Evolutionary conservation across 2,329 filamentous ascomycete species (phyloP).

Genomic region (Domatiomyces globalis): DNA sequence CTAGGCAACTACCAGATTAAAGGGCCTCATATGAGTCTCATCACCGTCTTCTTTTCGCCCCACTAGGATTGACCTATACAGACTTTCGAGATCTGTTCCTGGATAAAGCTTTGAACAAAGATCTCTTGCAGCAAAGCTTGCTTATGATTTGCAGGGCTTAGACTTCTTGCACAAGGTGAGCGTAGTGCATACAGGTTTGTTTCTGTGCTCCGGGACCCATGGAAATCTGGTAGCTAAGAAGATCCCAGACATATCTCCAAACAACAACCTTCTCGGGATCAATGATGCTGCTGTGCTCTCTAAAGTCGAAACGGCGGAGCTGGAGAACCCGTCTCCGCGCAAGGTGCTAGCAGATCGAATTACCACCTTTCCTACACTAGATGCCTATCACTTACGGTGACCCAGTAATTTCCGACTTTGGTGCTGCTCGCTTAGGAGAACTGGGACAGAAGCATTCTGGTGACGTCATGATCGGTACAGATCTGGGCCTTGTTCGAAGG

Average conservation of each 20-base stretch:
- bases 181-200: slow-evolving; percentile 19
- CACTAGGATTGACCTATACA: slow-evolving; percentile 13
- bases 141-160: slow-evolving; percentile 16
- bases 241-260: slow-evolving; percentile 21
- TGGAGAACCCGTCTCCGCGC: slow-evolving; percentile 13
- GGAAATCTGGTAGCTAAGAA: background rate
- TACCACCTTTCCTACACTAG: slow-evolving; percentile 17
- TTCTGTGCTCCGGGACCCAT: background rate
- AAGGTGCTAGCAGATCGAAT: slow-evolving; percentile 20
- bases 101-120: slow-evolving; percentile 14
- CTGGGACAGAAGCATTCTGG: slow-evolving; percentile 12
- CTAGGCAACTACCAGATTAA: slow-evolving; percentile 25
- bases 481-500: too few relatives aligned
- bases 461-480: too few relatives aligned
- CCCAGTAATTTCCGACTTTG: slow-evolving; percentile 22
- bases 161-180: slow-evolving; percentile 22
- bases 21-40: slow-evolving; percentile 21
- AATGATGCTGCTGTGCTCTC: background rate
- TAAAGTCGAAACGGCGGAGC: slow-evolving; percentile 5
- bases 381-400: slow-evolving; percentile 6
- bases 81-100: slow-evolving; percentile 4
- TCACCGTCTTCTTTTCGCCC: slow-evolving; percentile 24
- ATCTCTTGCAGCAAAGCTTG: slow-evolving; percentile 17
- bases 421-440: slow-evolving; percentile 16
- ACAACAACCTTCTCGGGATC: slow-evolving; percentile 22